A percentile compares a stretch with the other conserved stretches of the same genome.
Evolutionary conservation across 495 filamentous ascomycete genomes (phyloP).

Genomic region (Bryoglossum gracile): DNA sequence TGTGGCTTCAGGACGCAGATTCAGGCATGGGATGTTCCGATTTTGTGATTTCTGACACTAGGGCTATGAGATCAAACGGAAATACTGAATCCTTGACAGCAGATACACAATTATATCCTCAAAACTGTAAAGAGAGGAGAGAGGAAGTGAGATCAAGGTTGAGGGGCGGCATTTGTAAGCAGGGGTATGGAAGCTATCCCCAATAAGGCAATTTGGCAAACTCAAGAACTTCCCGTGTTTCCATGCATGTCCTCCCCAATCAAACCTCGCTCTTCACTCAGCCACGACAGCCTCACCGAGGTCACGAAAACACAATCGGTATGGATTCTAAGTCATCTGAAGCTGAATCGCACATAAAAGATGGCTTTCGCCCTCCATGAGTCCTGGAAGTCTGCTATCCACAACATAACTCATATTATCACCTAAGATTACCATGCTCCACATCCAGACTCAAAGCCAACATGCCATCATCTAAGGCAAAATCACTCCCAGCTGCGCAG

Average conservation of each 20-base stretch:
- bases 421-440: not conserved
- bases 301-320: not conserved
- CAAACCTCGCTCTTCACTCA: not conserved
- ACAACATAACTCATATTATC: too few relatives aligned
- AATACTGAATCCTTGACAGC: too few relatives aligned
- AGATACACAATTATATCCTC: too few relatives aligned
- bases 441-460: not conserved
- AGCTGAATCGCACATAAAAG: not conserved
- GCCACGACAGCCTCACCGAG: slow-evolving; percentile 1
- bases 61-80: too few relatives aligned
- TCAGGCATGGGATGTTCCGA: too few relatives aligned
- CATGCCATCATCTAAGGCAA: not conserved
- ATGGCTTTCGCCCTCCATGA: not conserved
- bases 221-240: not conserved
- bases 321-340: not conserved
- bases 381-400: not conserved
- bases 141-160: not conserved
- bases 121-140: not conserved
- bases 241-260: not conserved
- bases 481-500: not conserved
- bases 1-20: too few relatives aligned
- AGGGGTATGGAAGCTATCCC: not conserved
- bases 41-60: not conserved
- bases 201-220: not conserved
- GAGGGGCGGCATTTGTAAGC: not conserved